Base-by-base conservation (phyloP, 176 grass and related monocot species). In the Paspalum vaginatum region DNA sequence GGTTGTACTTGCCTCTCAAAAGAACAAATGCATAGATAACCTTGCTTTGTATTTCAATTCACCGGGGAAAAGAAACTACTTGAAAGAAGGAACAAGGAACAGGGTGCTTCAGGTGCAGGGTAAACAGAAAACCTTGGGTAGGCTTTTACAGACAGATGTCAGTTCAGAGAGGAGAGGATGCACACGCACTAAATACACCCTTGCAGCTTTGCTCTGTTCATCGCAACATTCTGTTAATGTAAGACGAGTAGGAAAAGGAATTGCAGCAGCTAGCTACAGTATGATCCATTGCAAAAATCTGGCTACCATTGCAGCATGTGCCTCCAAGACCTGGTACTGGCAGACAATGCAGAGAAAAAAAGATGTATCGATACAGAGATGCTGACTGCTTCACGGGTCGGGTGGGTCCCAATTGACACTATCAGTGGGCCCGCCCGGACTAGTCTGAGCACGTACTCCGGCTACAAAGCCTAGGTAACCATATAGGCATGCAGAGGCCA, bases 271-370 rank as follows among this genome's bases (percentile, higher is more conserved):
- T 16, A 17, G 68, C 68, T 72, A 51, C 47, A 52, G 32, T 7
- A 65, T 8, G 27, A 79, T 88, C 75, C 79, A 63, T 75, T 80
- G 81, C 70, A 60, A 59, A 59, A 62, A 69, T 62, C 81, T 84
- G 81, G 55, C 53, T 75, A 20, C 53, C 62, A 76, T 76, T 80
- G 80, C 21, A 88, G 25, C 87, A 70, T 81, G 77, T 85, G 70
- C 72, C 56, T 81, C 77, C 87, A 81, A 85, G 76, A 85, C 87
- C 72, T 81, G 79, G 72, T 77, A 81, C 72, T 89, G 72, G 72
- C 67, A 80, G 87, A 43, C 56, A 89, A 45, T 21, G 82, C 71
- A 70, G 87, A 22, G 56, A 63, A 56, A 73, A 79, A 80, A 88
- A 41, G 84, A 32, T 67, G 12, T 49, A 72, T 17, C 85, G 81